Evolutionary conservation across 352 stramenopile genomes (phyloP).

Genomic region (Phytopythium chamaehyphon): DNA sequence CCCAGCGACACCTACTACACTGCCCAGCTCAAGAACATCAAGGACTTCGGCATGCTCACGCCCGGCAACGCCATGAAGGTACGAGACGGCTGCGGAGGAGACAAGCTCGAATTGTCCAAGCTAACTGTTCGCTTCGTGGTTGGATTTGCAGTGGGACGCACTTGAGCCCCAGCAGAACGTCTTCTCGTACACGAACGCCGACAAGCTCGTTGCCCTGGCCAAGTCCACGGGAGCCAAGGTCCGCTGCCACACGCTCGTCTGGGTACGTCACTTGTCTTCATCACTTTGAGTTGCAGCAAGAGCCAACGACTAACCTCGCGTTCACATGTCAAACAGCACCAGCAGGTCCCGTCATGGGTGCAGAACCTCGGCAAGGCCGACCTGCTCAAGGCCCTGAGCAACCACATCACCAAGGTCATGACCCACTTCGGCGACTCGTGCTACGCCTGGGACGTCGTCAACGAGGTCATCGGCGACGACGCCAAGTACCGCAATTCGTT

Average conservation of each 20-base stretch:
- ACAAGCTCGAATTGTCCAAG: background rate
- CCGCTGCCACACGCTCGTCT: slow-evolving; percentile 23
- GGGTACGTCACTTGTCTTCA: slow-evolving; percentile 9
- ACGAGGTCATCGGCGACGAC: slow-evolving; percentile 23
- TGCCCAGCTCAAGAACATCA: slow-evolving; percentile 18
- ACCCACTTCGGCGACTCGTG: slow-evolving; percentile 27
- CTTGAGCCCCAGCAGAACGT: slow-evolving; percentile 17
- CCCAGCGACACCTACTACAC: slow-evolving; percentile 14
- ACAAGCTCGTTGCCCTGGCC: slow-evolving; percentile 22
- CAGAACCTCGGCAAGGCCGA: slow-evolving; percentile 22
- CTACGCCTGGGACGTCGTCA: slow-evolving; percentile 22
- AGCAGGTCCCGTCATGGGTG: slow-evolving; percentile 29
- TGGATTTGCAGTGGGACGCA: background rate
- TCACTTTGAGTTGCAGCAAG: too few relatives aligned
- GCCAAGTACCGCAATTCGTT: slow-evolving; percentile 27
- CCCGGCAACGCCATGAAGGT: slow-evolving; percentile 31
- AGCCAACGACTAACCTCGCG: background rate
- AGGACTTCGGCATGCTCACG: slow-evolving; percentile 28
- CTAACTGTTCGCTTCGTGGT: background rate
- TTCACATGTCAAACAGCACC: slow-evolving; percentile 12
- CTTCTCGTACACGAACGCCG: slow-evolving; percentile 23
- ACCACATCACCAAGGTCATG: slow-evolving; percentile 19
- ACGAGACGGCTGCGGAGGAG: too few relatives aligned
- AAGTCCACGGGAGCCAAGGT: slow-evolving; percentile 22
- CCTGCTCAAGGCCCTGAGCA: slow-evolving; percentile 19